phyloP scores from a whole-genome alignment of 352 stramenopile species.

The Phytophthora sojae region DNA sequence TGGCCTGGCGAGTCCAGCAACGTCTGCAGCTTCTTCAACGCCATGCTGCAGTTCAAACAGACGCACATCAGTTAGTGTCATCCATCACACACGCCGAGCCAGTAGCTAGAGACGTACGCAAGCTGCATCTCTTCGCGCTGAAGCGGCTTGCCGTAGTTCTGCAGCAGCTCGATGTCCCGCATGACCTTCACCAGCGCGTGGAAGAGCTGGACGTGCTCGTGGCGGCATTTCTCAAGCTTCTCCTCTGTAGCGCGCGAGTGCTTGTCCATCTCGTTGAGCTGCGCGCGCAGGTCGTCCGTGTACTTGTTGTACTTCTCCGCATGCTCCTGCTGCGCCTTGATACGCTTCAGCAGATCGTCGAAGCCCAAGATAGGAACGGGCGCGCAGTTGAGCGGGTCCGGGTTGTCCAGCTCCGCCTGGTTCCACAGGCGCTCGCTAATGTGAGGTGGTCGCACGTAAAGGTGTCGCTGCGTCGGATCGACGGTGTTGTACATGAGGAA shows the following conservation, averaged over 20 bases:
- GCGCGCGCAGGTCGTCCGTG: conserved; percentile 73
- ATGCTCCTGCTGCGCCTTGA: conserved; percentile 83
- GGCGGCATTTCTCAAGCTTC: conserved; percentile 86
- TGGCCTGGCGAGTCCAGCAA: conserved; percentile 83
- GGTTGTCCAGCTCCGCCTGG: conserved; percentile 88
- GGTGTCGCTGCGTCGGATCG: conserved; percentile 79
- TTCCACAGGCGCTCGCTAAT: conserved; percentile 90
- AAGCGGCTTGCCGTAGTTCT: conserved; percentile 87
- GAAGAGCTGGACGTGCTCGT: conserved; percentile 86
- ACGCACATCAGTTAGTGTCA: conserved; percentile 13
- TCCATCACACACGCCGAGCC: background rate
- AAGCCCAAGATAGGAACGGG: conserved; percentile 84
- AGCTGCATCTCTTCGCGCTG: conserved; percentile 82
- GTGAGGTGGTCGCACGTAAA: conserved; percentile 81
- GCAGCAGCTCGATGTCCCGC: conserved; percentile 89
- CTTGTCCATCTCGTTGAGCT: conserved; percentile 87
- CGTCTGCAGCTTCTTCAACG: conserved; percentile 86
- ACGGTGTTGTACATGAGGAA: conserved; percentile 92
- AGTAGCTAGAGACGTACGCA: conserved; percentile 55
- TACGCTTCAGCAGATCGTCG: conserved; percentile 81
- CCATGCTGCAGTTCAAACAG: conserved; percentile 49
- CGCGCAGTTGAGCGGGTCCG: conserved; percentile 81
- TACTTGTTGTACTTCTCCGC: conserved; percentile 86
- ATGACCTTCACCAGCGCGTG: conserved; percentile 89
- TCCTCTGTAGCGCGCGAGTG: conserved; percentile 80